Evolutionary conservation across 345 rosid genomes (phyloP).

Genomic region (Rhodomyrtus tomentosa): DNA sequence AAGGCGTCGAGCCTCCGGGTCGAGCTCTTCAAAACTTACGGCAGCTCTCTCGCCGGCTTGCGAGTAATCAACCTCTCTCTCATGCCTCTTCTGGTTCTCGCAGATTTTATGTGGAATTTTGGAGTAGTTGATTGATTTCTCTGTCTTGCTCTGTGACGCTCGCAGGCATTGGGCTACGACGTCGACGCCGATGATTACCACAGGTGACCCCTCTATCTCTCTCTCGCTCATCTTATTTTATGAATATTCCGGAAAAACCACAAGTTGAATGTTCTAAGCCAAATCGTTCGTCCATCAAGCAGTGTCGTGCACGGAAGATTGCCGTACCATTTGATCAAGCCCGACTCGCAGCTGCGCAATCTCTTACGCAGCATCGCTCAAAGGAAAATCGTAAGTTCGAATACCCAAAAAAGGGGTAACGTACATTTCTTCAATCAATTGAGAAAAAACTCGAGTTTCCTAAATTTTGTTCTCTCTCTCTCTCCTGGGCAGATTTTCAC

Average conservation of each 20-base stretch:
- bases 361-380: slow-evolving; percentile 53
- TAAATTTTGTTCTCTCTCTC: neutral
- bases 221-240: neutral
- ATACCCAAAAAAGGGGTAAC: too few species aligned
- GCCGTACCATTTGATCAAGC: slow-evolving; percentile 72
- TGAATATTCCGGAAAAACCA: neutral
- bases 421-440: neutral
- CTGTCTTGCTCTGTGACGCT: neutral
- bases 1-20: slow-evolving; percentile 58
- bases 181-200: slow-evolving; percentile 81
- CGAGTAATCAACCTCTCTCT: slow-evolving; percentile 31
- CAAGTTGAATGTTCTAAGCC: neutral
- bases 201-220: slow-evolving; percentile 17
- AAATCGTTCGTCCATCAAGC: neutral
- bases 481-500: slow-evolving; percentile 47
- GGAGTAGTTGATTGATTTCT: neutral
- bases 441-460: neutral
- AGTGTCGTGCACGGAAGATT: slow-evolving; percentile 95
- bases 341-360: slow-evolving; percentile 45
- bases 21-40: slow-evolving; percentile 75
- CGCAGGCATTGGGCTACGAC: slow-evolving; percentile 68
- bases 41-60: slow-evolving; percentile 92
- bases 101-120: neutral
- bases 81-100: neutral
- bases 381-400: slow-evolving; percentile 53